These are phyloP conservation scores for Paradendryphiella salina DNA, from an alignment of 2,329 filamentous ascomycete species.

Conservation along the genomic window DNA sequence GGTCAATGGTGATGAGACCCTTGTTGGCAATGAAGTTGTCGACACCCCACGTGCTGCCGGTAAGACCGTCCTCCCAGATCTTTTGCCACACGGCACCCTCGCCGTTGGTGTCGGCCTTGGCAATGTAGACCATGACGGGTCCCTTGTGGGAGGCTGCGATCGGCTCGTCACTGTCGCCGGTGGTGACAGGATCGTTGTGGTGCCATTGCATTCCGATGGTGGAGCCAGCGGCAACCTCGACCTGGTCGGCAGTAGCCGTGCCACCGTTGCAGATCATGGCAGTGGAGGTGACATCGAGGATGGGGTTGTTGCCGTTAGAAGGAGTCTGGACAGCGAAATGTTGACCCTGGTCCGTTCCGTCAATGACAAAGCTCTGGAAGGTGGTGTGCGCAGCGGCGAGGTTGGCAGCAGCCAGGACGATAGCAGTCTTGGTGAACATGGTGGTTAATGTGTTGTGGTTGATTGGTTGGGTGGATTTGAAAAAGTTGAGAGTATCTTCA, in stretches of 20 bases:
- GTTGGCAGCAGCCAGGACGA: constrained; percentile 41
- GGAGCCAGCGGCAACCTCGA: constrained; percentile 54
- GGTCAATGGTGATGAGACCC: constrained; percentile 46
- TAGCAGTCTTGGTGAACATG: constrained; percentile 40
- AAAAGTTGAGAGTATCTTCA: constrained; percentile 23
- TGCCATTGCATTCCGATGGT: constrained; percentile 54
- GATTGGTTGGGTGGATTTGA: constrained; percentile 14
- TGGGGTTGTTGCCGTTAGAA: constrained; percentile 45
- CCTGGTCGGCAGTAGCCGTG: constrained; percentile 43
- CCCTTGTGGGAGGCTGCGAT: constrained; percentile 58
- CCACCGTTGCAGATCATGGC: constrained; percentile 46
- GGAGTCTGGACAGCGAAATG: constrained; percentile 52
- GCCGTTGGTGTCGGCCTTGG: constrained; percentile 48
- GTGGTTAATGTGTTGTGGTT: constrained; percentile 25
- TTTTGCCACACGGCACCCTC: constrained; percentile 57
- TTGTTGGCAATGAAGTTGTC: constrained; percentile 48
- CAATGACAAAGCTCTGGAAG: constrained; percentile 51
- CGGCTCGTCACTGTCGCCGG: constrained; percentile 54
- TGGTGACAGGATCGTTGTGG: constrained; percentile 48
- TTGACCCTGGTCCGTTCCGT: constrained; percentile 35
- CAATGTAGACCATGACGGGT: constrained; percentile 58
- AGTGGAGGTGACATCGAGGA: constrained; percentile 43
- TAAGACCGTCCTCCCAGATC: constrained; percentile 47
- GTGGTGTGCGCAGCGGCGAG: constrained; percentile 44
- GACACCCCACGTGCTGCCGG: constrained; percentile 44